phyloP scores from a whole-genome alignment of 306 rosid genomes.

The Acacia crassicarpa region DNA sequence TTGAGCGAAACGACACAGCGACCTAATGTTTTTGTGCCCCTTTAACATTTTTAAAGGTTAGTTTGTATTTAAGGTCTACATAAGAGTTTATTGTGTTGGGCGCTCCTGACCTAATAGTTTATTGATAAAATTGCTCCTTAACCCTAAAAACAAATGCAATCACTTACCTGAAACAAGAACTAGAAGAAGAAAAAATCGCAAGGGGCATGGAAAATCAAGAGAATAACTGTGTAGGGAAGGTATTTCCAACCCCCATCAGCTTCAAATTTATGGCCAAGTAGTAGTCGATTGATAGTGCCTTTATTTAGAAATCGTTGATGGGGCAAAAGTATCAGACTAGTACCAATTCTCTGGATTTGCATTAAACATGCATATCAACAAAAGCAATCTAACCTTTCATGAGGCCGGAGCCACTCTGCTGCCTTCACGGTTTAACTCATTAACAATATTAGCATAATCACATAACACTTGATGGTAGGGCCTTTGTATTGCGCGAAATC shows the following conservation, averaged over 20 bases:
- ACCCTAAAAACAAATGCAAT: background rate
- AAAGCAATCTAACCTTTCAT: background rate
- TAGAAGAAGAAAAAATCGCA: background rate
- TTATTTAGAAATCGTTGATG: background rate
- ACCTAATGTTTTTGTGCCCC: no score
- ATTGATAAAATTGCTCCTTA: no score
- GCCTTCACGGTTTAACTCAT: background rate
- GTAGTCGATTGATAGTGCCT: background rate
- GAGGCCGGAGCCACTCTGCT: background rate
- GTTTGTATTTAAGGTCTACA: no score
- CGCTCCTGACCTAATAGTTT: no score
- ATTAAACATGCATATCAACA: background rate
- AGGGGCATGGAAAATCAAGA: background rate
- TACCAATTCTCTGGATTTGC: background rate
- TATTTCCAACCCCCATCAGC: background rate
- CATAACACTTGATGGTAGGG: background rate
- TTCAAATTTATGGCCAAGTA: background rate
- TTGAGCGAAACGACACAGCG: conserved; percentile 42
- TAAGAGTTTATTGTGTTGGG: no score
- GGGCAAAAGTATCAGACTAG: background rate
- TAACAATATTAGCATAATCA: background rate
- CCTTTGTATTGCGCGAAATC: background rate
- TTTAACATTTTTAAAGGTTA: no score
- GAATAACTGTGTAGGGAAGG: background rate
- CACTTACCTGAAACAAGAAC: background rate